These are phyloP conservation scores for Colletotrichum tropicale DNA, from an alignment of 2,329 filamentous ascomycete species.

Conservation along the genomic window DNA sequence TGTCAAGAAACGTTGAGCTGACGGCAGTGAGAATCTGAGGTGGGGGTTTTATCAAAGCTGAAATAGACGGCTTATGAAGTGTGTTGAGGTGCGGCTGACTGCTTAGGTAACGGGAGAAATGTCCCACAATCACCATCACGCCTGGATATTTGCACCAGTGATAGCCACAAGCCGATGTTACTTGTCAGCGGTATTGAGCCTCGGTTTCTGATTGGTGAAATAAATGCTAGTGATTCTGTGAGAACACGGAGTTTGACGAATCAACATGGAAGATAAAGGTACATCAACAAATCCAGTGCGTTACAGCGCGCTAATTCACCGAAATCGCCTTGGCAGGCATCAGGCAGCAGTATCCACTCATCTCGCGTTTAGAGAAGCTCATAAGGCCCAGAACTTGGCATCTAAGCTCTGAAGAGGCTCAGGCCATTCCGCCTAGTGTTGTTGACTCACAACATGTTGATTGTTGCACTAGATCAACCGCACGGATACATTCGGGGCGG, in stretches of 20 bases:
- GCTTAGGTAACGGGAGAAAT: fast-evolving
- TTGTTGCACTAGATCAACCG: too few species aligned
- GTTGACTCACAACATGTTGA: neutral
- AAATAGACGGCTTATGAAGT: neutral
- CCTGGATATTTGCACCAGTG: fast-evolving
- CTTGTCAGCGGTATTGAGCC: neutral
- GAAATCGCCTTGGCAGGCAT: neutral
- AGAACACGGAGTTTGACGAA: neutral
- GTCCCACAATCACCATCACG: fast-evolving
- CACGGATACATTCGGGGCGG: neutral
- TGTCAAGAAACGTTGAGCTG: neutral
- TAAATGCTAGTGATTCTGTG: neutral
- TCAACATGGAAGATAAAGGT: neutral
- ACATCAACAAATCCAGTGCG: fast-evolving
- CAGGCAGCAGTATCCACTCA: neutral
- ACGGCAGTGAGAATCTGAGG: fast-evolving
- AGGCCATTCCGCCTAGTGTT: neutral
- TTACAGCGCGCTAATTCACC: neutral
- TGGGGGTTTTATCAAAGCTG: neutral
- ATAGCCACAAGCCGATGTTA: neutral
- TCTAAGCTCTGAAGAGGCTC: neutral
- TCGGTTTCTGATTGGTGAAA: neutral
- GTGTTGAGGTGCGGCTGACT: neutral
- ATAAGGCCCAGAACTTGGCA: neutral
- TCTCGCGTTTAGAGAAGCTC: neutral